Evolutionary conservation across 148 eudicot genomes (phyloP).

Genomic region (Drosera capensis): DNA sequence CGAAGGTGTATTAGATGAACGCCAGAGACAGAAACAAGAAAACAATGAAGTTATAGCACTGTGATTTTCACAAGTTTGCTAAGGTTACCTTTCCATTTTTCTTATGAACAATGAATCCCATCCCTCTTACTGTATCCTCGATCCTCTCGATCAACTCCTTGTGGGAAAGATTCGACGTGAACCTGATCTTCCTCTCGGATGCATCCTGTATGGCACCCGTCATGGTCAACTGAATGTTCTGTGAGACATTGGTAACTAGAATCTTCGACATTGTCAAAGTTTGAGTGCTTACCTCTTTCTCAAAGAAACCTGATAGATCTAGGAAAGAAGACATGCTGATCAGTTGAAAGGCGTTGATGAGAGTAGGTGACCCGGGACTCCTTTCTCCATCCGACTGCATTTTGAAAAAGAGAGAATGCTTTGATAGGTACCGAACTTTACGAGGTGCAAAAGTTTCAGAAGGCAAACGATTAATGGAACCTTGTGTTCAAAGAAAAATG

Average conservation of each 20-base stretch:
- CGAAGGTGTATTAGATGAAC: no score
- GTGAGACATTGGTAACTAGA: no score
- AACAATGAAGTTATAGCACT: no score
- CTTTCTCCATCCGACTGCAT: slow-evolving; percentile 36
- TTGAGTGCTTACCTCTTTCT: slow-evolving; percentile 47
- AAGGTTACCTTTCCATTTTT: slow-evolving; percentile 64
- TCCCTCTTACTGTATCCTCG: slow-evolving; percentile 44
- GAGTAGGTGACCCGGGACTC: slow-evolving; percentile 33
- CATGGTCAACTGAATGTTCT: no score
- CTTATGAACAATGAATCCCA: slow-evolving; percentile 76
- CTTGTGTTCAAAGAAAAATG: background rate
- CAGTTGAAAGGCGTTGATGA: slow-evolving; percentile 83
- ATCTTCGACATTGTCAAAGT: no score
- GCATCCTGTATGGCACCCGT: slow-evolving; percentile 38
- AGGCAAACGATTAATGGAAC: background rate
- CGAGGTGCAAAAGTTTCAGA: background rate
- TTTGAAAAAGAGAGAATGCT: background rate
- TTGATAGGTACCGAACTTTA: no score
- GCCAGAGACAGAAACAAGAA: no score
- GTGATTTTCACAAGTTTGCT: no score
- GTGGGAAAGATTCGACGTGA: slow-evolving; percentile 62
- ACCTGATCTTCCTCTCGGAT: slow-evolving; percentile 76
- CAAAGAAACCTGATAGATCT: slow-evolving; percentile 95
- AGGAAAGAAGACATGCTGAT: slow-evolving; percentile 91
- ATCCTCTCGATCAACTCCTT: slow-evolving; percentile 64